phyloP scores from a whole-genome alignment of 2,329 filamentous ascomycete species.

The Scedosporium dehoogii region DNA sequence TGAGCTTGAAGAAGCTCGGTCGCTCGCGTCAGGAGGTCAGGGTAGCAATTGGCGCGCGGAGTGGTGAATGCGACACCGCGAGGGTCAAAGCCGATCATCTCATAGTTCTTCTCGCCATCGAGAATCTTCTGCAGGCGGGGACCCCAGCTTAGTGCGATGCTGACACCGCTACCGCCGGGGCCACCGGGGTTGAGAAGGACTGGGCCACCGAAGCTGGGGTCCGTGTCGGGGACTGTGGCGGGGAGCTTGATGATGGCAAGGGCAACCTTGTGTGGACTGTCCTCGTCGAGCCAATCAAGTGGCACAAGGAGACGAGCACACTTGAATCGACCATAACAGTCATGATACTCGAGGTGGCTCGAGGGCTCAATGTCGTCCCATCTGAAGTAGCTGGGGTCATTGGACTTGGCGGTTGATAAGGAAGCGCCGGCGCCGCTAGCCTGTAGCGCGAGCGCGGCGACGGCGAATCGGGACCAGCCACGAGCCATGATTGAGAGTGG shows the following conservation, averaged over 20 bases:
- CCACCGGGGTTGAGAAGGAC: slow-evolving; percentile 36
- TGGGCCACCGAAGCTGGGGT: slow-evolving; percentile 29
- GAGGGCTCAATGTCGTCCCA: slow-evolving; percentile 3
- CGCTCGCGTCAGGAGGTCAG: slow-evolving; percentile 19
- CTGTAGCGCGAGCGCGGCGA: background rate
- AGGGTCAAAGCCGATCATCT: slow-evolving; percentile 34
- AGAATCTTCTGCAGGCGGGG: slow-evolving; percentile 17
- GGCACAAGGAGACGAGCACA: slow-evolving; percentile 34
- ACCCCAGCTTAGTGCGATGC: slow-evolving; percentile 16
- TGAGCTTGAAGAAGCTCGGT: slow-evolving; percentile 19
- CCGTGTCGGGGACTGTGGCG: slow-evolving; percentile 24
- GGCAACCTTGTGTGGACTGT: slow-evolving; percentile 20
- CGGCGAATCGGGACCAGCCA: background rate
- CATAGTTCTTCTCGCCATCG: slow-evolving; percentile 24
- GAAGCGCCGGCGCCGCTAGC: background rate
- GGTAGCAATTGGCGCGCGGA: slow-evolving; percentile 29
- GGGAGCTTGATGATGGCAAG: slow-evolving; percentile 32
- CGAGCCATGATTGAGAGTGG: background rate
- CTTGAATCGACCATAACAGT: slow-evolving; percentile 26
- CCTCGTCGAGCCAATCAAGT: slow-evolving; percentile 28
- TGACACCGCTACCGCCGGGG: slow-evolving; percentile 30
- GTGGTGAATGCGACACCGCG: slow-evolving; percentile 28
- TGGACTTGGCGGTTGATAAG: background rate
- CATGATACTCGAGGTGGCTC: slow-evolving; percentile 19
- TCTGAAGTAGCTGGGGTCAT: background rate